Percentiles rank a stretch among this genome's conserved stretches.
Conservation (phyloP, 495 filamentous ascomycete species). For the Hypoxylon intermedium region DNA sequence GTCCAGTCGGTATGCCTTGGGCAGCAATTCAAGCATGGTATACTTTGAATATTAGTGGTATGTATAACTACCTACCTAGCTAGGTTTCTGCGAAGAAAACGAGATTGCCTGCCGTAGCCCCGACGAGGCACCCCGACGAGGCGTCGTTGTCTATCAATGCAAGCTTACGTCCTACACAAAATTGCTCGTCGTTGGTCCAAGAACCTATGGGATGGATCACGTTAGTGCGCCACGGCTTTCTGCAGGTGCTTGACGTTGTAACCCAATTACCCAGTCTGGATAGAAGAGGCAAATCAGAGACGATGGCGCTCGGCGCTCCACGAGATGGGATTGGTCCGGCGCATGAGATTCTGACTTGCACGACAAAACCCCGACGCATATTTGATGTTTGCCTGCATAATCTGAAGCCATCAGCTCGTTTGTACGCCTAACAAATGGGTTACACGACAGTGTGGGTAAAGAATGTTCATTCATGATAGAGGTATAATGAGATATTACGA, state of each 20-base stretch:
- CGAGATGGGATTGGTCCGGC: conserved; percentile 16
- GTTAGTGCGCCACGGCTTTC: conserved; percentile 35
- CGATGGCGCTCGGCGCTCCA: conserved; percentile 11
- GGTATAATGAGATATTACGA: not conserved
- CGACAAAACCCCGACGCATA: conserved; percentile 34
- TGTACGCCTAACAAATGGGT: conserved; percentile 29
- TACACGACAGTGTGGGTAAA: conserved; percentile 7
- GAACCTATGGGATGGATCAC: conserved; percentile 14
- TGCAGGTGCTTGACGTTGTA: conserved; percentile 31
- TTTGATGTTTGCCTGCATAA: conserved; percentile 38
- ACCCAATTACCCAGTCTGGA: conserved; percentile 19
- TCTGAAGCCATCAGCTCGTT: conserved; percentile 26
- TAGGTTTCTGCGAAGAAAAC: conserved; percentile 3
- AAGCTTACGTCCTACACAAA: conserved; percentile 29
- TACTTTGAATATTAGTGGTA: not conserved
- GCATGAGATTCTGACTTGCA: conserved; percentile 30
- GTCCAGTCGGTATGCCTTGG: not conserved
- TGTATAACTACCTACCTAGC: not conserved
- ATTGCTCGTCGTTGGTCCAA: conserved; percentile 18
- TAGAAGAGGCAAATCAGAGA: conserved; percentile 26
- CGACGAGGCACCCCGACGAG: conserved; percentile 20
- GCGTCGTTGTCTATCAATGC: conserved; percentile 29
- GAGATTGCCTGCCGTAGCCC: conserved; percentile 13
- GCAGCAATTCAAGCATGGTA: not conserved
- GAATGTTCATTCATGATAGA: not conserved